Evolutionary conservation across 1,139 yeast genomes (phyloP).

Genomic region (Pneumocystis murina): DNA sequence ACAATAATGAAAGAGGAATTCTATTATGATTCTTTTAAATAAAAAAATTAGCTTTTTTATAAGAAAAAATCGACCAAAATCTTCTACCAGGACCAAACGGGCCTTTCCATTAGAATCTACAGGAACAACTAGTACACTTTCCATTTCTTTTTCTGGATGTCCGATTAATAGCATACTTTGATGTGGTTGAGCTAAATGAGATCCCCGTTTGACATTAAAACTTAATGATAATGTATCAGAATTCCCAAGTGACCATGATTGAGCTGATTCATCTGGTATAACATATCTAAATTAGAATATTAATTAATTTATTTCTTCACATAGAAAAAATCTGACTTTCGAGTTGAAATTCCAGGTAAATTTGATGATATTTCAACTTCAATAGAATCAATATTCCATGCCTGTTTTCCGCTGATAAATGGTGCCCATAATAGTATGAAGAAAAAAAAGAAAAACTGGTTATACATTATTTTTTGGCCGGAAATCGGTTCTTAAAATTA

Average conservation of each 20-base stretch:
- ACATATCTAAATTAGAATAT: not conserved
- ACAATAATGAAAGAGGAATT: conserved; percentile 1
- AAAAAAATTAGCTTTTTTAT: not conserved
- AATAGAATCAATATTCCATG: not conserved
- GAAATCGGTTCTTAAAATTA: too few relatives aligned
- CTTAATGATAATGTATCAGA: not conserved
- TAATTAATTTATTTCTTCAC: too few relatives aligned
- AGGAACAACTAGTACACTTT: conserved; percentile 5
- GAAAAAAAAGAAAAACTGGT: not conserved
- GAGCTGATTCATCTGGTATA: not conserved
- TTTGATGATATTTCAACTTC: not conserved
- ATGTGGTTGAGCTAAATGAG: conserved; percentile 1
- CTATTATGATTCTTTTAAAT: not conserved
- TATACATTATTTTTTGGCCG: not conserved
- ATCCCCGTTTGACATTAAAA: not conserved
- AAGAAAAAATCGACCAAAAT: not conserved
- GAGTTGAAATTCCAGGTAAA: not conserved
- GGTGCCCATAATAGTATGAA: not conserved
- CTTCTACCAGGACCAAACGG: not conserved
- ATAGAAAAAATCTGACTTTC: not conserved
- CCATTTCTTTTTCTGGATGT: conserved; percentile 2
- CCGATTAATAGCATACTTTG: conserved; percentile 8
- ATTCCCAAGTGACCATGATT: not conserved
- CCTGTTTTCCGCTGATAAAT: not conserved
- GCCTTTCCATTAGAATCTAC: conserved; percentile 4